A percentile compares a stretch with the other conserved stretches of the same genome.
Evolutionary conservation across 352 stramenopile species (phyloP).

Genomic region (Phytophthora cryptogea): DNA sequence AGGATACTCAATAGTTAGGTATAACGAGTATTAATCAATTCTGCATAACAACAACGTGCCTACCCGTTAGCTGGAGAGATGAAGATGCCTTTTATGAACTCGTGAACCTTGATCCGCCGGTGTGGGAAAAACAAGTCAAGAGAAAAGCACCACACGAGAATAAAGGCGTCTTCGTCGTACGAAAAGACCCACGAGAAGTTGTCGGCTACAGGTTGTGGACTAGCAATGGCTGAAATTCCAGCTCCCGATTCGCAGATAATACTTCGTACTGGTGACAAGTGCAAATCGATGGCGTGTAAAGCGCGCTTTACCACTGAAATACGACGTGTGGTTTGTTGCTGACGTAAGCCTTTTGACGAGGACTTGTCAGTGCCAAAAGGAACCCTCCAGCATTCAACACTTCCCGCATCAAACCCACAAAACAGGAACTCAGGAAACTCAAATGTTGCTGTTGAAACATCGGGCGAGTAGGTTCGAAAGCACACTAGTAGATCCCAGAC

Average conservation of each 20-base stretch:
- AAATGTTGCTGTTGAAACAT: constrained; percentile 39
- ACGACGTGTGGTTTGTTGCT: constrained; percentile 22
- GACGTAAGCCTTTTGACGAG: constrained; percentile 9
- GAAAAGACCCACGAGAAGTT: constrained; percentile 63
- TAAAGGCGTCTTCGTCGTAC: constrained; percentile 46
- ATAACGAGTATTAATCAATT: not conserved
- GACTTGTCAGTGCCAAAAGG: constrained; percentile 16
- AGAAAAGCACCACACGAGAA: constrained; percentile 63
- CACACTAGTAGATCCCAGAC: constrained; percentile 48
- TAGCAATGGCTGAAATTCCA: constrained; percentile 11
- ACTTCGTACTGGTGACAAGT: constrained; percentile 43
- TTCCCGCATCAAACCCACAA: constrained; percentile 51
- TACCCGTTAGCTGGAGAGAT: constrained; percentile 27
- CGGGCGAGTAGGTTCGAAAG: constrained; percentile 47
- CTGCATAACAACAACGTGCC: constrained; percentile 2
- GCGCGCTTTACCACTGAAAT: constrained; percentile 50
- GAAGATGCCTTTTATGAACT: constrained; percentile 40
- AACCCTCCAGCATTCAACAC: constrained; percentile 59
- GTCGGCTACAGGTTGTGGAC: constrained; percentile 21
- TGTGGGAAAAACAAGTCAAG: constrained; percentile 59
- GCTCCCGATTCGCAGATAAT: constrained; percentile 40
- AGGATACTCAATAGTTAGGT: constrained; percentile 9
- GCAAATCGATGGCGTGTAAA: constrained; percentile 55
- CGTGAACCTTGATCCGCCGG: constrained; percentile 47
- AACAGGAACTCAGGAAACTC: constrained; percentile 50